Base-by-base conservation (phyloP, 768 basidiomycete species). In the Chalciporus sphaerocephalus region DNA sequence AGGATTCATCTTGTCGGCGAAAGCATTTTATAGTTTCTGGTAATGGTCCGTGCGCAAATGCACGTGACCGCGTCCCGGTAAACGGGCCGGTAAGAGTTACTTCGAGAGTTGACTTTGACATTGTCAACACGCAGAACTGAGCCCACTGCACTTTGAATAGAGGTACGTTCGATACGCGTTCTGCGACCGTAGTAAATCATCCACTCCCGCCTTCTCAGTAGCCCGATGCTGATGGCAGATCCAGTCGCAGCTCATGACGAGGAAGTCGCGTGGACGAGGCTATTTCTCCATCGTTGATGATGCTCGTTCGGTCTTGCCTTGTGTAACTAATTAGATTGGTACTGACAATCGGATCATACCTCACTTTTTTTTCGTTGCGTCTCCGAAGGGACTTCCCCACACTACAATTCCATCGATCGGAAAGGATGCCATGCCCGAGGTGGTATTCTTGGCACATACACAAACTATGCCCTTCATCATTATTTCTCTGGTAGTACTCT, bases 31-130 rank as follows among this genome's bases (percentile, higher is more conserved):
- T 70, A 69, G 4, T 1, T 49, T 57, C 47, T 34, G 1, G 6
- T 0, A 13, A 3, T 70, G 74, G 75, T 56, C 64, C 64, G 65
- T 67, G 65, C 63, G 55, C 52, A 0, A 0, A 4, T 12, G 22
- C 61, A 58, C 61, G 61, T 64, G 61, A 63, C 32, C 21, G 13
- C 7, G 4, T 3, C 30, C 2, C 8, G 13, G 30, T 3, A 32
- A 32, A 15, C 30, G 30, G 30, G 2, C 30, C 30, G 30, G 15
- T n/a, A 25, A n/a, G n/a, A n/a, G n/a, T n/a, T n/a, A n/a, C n/a
- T n/a, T n/a, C n/a, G n/a, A n/a, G n/a, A n/a, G n/a, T n/a, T n/a
- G n/a, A n/a, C n/a, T n/a, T n/a, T n/a, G n/a, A n/a, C n/a, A n/a
- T n/a, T n/a, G n/a, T n/a, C n/a, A n/a, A n/a, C n/a, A n/a, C n/a